These are phyloP conservation scores for Ogataea populi-albae DNA, from an alignment of 805 yeast species.

Conservation along the genomic window DNA sequence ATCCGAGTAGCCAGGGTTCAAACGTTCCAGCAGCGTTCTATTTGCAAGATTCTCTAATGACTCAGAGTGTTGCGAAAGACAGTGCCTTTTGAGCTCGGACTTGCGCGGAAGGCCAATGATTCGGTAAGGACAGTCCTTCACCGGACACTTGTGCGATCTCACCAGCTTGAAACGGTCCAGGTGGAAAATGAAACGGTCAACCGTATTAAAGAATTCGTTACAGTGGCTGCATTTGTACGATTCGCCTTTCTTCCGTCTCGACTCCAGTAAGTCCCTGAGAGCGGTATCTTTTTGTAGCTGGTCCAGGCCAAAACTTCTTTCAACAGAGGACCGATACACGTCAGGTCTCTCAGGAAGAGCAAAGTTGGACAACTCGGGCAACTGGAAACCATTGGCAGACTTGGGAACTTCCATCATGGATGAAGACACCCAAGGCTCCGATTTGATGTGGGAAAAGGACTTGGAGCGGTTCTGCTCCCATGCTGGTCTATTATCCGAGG, in stretches of 20 bases:
- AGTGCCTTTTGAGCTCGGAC: slow-evolving; percentile 49
- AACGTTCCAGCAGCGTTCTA: slow-evolving; percentile 6
- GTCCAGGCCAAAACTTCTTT: slow-evolving; percentile 25
- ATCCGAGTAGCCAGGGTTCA: slow-evolving; percentile 2
- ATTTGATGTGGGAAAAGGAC: slow-evolving; percentile 9
- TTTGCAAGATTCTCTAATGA: slow-evolving; percentile 12
- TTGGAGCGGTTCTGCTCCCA: slow-evolving; percentile 9
- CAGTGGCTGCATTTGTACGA: slow-evolving; percentile 48
- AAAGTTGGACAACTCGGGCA: slow-evolving; percentile 5
- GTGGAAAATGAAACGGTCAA: slow-evolving; percentile 33
- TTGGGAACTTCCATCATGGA: no score
- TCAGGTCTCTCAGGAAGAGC: slow-evolving; percentile 5
- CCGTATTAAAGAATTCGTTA: slow-evolving; percentile 35
- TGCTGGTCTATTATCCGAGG: not conserved
- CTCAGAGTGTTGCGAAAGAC: slow-evolving; percentile 43
- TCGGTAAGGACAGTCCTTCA: slow-evolving; percentile 46
- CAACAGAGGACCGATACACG: slow-evolving; percentile 1
- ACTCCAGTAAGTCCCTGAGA: slow-evolving; percentile 15
- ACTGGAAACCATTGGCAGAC: no score
- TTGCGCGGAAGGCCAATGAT: slow-evolving; percentile 47
- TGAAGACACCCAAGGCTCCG: slow-evolving; percentile 2
- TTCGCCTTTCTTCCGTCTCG: slow-evolving; percentile 36
- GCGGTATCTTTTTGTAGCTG: slow-evolving; percentile 29
- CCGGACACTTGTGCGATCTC: slow-evolving; percentile 45
- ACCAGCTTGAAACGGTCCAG: slow-evolving; percentile 39